phyloP scores from a whole-genome alignment of 2,329 filamentous ascomycete genomes.

The Gremmenia infestans region DNA sequence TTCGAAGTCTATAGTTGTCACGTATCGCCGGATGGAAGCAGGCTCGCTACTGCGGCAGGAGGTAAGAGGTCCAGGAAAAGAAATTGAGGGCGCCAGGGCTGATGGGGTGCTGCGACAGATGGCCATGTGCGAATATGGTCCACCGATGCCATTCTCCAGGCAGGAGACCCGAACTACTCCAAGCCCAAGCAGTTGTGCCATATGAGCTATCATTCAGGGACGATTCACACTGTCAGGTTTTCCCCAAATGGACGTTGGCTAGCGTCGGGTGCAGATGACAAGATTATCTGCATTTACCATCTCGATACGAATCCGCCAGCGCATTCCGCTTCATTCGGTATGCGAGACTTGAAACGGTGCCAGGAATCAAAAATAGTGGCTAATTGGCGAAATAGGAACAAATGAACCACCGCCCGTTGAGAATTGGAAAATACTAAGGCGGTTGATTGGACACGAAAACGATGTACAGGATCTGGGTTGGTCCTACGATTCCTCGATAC shows the following conservation, averaged over 20 bases:
- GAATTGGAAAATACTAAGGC: conserved; percentile 94
- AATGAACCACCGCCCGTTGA: conserved; percentile 91
- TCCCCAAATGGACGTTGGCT: conserved; percentile 93
- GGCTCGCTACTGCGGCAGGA: conserved; percentile 90
- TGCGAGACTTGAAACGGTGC: conserved; percentile 23
- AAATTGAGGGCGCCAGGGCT: conserved; percentile 13
- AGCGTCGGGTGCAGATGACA: conserved; percentile 95
- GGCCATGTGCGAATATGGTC: conserved; percentile 98
- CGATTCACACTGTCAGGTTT: conserved; percentile 95
- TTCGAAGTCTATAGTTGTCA: conserved; percentile 99
- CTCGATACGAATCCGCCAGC: conserved; percentile 73
- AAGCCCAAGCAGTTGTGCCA: conserved; percentile 91
- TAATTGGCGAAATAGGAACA: conserved; percentile 44
- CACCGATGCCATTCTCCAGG: conserved; percentile 84
- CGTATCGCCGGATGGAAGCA: conserved; percentile 87
- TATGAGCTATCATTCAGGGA: conserved; percentile 97
- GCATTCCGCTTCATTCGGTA: conserved; percentile 75
- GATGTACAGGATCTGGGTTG: conserved; percentile 97
- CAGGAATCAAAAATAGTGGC: conserved; percentile 14
- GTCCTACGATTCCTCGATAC: conserved; percentile 91
- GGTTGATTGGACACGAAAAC: conserved; percentile 94
- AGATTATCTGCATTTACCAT: conserved; percentile 96
- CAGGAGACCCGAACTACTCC: conserved; percentile 63
- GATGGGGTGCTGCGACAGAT: conserved; percentile 48
- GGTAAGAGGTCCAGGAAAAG: conserved; percentile 46